Evolutionary conservation across 2,329 filamentous ascomycete species (phyloP).

Genomic region (Xylaria sp.): DNA sequence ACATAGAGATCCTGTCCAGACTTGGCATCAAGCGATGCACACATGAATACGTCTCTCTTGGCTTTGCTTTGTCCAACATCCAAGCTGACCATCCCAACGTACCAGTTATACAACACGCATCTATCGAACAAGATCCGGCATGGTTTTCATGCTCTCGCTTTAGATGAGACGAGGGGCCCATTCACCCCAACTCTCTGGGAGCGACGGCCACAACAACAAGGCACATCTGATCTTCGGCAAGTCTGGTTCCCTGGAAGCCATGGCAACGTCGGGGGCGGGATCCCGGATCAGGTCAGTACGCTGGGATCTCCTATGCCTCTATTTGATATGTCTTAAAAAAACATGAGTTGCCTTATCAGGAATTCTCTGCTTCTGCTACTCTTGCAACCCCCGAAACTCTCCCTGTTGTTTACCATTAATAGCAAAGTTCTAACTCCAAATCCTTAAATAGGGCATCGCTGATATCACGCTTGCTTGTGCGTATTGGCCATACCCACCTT

Average conservation of each 20-base stretch:
- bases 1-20: conserved; percentile 53
- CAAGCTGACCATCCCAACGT: conserved; percentile 54
- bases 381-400: no score
- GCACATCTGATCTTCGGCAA: conserved; percentile 59
- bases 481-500: conserved; percentile 28
- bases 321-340: no score
- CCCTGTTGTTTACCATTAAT: no score
- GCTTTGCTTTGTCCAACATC: neutral
- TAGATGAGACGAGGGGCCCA: conserved; percentile 66
- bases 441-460: conserved; percentile 47
- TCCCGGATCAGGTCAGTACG: conserved; percentile 57
- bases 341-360: no score
- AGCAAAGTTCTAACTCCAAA: no score
- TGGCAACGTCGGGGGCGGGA: conserved; percentile 76
- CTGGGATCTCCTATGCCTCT: no score
- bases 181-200: conserved; percentile 69
- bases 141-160: conserved; percentile 68
- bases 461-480: conserved; percentile 53
- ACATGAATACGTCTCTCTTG: conserved; percentile 57
- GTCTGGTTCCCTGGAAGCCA: conserved; percentile 79
- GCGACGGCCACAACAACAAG: conserved; percentile 52
- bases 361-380: no score
- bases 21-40: conserved; percentile 59
- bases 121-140: conserved; percentile 65
- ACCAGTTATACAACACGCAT: conserved; percentile 65